Evolutionary conservation across 352 stramenopile genomes (phyloP).

Genomic region (Saprolegnia parasitica): DNA sequence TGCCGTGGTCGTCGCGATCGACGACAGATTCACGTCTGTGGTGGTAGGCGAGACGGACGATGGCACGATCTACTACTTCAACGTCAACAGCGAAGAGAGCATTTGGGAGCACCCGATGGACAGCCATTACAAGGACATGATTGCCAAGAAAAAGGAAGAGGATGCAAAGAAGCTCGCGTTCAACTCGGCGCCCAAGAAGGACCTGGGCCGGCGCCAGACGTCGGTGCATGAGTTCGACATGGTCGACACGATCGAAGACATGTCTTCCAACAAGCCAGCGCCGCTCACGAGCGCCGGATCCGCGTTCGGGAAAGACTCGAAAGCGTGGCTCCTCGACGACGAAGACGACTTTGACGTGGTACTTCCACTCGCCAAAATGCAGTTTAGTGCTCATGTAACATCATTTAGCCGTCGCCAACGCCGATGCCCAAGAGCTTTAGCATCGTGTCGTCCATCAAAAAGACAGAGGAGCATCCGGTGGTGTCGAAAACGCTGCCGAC

Average conservation of each 20-base stretch:
- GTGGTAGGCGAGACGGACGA: slow-evolving; percentile 46
- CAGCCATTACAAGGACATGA: slow-evolving; percentile 50
- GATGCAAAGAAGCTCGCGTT: slow-evolving; percentile 30
- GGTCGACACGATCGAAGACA: slow-evolving; percentile 37
- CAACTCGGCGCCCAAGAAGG: slow-evolving; percentile 18
- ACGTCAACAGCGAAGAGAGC: slow-evolving; percentile 49
- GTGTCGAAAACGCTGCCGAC: background rate
- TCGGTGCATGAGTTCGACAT: slow-evolving; percentile 47
- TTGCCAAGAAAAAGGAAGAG: slow-evolving; percentile 40
- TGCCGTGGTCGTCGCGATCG: background rate
- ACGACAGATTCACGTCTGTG: background rate
- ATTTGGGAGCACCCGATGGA: slow-evolving; percentile 64
- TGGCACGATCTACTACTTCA: slow-evolving; percentile 66
- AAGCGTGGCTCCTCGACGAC: slow-evolving; percentile 50
- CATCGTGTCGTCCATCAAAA: slow-evolving; percentile 26
- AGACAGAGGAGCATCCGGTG: slow-evolving; percentile 2
- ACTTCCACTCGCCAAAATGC: background rate
- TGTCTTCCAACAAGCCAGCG: slow-evolving; percentile 29
- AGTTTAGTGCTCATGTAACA: background rate
- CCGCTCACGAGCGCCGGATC: slow-evolving; percentile 28
- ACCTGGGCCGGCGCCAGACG: background rate
- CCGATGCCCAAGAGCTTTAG: slow-evolving; percentile 8
- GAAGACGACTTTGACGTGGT: slow-evolving; percentile 35
- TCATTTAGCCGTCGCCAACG: background rate
- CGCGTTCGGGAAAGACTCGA: slow-evolving; percentile 45